Conservation (phyloP, 1,139 yeast genomes). For the Kluyveromyces sp. region DNA sequence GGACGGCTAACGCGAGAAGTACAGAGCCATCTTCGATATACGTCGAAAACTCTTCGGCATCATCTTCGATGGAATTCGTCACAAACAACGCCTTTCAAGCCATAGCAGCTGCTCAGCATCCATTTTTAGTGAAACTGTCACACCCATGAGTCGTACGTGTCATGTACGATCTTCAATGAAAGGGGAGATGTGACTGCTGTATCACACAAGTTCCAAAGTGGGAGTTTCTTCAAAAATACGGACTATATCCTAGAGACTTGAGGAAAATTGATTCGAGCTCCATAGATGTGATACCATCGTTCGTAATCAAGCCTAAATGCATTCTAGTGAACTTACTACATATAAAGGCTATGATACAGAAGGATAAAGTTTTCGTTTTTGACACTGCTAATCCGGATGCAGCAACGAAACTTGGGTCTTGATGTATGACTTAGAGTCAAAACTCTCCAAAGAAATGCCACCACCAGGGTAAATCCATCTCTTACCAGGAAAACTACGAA, state of each 20-base stretch:
- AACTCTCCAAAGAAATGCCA: slow-evolving; percentile 41
- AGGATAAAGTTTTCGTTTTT: slow-evolving; percentile 74
- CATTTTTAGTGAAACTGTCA: slow-evolving; percentile 39
- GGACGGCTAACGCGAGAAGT: background rate
- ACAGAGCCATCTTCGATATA: background rate
- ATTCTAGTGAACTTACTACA: slow-evolving; percentile 75
- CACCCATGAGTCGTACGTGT: slow-evolving; percentile 52
- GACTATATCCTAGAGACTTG: slow-evolving; percentile 64
- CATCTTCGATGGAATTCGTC: slow-evolving; percentile 6
- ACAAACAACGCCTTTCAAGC: slow-evolving; percentile 6
- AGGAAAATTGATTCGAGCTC: slow-evolving; percentile 81
- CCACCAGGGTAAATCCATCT: slow-evolving; percentile 8
- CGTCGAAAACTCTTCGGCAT: background rate
- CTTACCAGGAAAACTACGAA: slow-evolving; percentile 47
- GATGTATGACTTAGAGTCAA: slow-evolving; percentile 80
- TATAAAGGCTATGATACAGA: slow-evolving; percentile 77
- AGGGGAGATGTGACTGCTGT: slow-evolving; percentile 68
- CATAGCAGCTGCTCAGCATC: slow-evolving; percentile 9
- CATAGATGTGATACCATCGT: slow-evolving; percentile 83
- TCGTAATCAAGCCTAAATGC: slow-evolving; percentile 64
- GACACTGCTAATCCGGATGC: slow-evolving; percentile 55
- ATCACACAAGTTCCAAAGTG: slow-evolving; percentile 68
- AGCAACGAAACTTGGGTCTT: slow-evolving; percentile 62
- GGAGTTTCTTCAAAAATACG: slow-evolving; percentile 61
- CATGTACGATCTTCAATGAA: slow-evolving; percentile 73